Evolutionary conservation across 1,284 basidiomycete genomes (phyloP), one percentile per base, ranked within the genome.

Genomic region (Cryptococcus neoformans): DNA sequence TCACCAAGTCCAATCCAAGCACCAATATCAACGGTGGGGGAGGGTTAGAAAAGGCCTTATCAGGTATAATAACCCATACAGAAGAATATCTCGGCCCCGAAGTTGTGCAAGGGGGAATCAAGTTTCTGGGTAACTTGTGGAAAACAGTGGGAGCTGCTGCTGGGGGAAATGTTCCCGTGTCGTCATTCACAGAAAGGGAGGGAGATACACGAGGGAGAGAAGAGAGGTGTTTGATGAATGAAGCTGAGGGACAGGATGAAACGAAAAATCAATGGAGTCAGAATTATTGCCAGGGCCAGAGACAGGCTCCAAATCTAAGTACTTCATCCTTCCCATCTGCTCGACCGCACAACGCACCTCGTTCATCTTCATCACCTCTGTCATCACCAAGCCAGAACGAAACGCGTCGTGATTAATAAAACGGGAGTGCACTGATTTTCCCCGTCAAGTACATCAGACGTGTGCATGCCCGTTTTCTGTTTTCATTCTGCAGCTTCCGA

Each of bases 121-220:
- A 68, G 44, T 74, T 76, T 51, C 68, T 69, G 65, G 73, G 70
- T 4, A 66, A 65, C 44, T 53, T 76, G 8, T 64, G 74, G 63
- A 62, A 62, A 36, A 73, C 70, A 6, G 73, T 76, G 37, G 63
- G 67, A 14, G 72, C 72, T 0, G 73, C 73, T 14, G 72, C 73
- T 1, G 66, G 57, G 2, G 73, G 72, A 0, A 70, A 63, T 4
- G 71, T 73, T 11, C 72, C 72, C 4, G 57, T 56, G 16, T 4
- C 28, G 28, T 4, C 28, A 28, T 4, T 28, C 28, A 4, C 28
- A 28, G 56, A 53, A 35, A 49, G 55, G 2, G 41, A 44, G n/a
- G 10, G 17, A 36, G 16, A 37, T 9, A 17, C 12, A 11, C n/a
- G 51, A 3, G 5, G 34, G 36, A 39, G 44, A 36, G 12, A 48